A percentile compares a stretch with the other conserved stretches of the same genome.
Conservation (phyloP, 768 basidiomycete species). For the Roridomyces roridus region DNA sequence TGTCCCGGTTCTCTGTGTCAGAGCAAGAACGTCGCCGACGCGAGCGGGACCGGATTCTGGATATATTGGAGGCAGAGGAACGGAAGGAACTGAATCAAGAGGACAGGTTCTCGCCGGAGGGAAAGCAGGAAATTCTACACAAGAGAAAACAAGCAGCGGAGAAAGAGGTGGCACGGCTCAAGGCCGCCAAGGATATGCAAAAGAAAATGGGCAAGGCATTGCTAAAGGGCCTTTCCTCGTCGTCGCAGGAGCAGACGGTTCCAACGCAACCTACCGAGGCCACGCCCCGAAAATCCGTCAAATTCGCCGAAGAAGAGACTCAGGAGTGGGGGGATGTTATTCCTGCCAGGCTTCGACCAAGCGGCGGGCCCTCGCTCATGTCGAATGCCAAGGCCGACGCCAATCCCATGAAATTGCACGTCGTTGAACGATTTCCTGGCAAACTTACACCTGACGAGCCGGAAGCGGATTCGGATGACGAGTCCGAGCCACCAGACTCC, state of each 20-base stretch:
- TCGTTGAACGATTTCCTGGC: slow-evolving; percentile 67
- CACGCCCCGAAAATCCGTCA: slow-evolving; percentile 62
- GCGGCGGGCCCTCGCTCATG: slow-evolving; percentile 42
- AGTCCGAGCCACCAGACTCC: slow-evolving; percentile 52
- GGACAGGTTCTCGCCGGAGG: slow-evolving; percentile 45
- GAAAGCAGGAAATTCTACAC: slow-evolving; percentile 52
- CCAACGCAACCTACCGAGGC: slow-evolving; percentile 38
- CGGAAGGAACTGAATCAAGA: slow-evolving; percentile 47
- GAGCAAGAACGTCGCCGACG: slow-evolving; percentile 57
- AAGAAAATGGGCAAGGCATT: slow-evolving; percentile 82
- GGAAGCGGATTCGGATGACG: slow-evolving; percentile 70
- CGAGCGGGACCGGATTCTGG: slow-evolving; percentile 70
- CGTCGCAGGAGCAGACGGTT: slow-evolving; percentile 45
- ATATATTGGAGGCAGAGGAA: slow-evolving; percentile 77
- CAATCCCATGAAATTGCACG: slow-evolving; percentile 68
- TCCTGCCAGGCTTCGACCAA: slow-evolving; percentile 52
- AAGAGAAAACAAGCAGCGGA: slow-evolving; percentile 55
- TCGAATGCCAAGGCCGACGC: slow-evolving; percentile 40
- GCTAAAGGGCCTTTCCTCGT: slow-evolving; percentile 50
- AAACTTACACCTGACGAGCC: slow-evolving; percentile 24
- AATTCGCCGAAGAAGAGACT: slow-evolving; percentile 58
- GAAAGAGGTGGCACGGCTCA: slow-evolving; percentile 44
- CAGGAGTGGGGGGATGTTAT: slow-evolving; percentile 62
- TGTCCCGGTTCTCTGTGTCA: slow-evolving; percentile 49
- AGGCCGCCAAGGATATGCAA: slow-evolving; percentile 60